A percentile compares a stretch with the other conserved stretches of the same genome.
Conservation (phyloP, 768 basidiomycete genomes). For the Calocybe gangraenosa region DNA sequence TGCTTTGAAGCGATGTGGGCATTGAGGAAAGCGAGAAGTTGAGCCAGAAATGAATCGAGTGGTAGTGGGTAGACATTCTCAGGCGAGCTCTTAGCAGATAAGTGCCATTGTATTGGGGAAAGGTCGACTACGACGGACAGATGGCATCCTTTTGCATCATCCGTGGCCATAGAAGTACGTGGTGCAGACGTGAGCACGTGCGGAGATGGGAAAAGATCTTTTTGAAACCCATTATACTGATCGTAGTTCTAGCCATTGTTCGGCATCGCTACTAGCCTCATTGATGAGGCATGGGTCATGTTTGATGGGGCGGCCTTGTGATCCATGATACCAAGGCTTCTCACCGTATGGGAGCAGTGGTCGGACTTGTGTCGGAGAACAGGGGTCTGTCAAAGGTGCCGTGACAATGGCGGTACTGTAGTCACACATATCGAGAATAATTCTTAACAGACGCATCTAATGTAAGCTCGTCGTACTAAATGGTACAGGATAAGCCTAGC, state of each 20-base stretch:
- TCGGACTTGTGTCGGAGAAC: constrained; percentile 8
- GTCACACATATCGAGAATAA: constrained; percentile 1
- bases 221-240: too few relatives aligned
- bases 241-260: not conserved
- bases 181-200: not conserved
- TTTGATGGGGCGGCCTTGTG: constrained; percentile 14
- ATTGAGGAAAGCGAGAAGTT: constrained; percentile 88
- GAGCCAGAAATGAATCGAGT: constrained; percentile 72
- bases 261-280: constrained; percentile 1
- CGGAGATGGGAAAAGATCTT: not conserved
- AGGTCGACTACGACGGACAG: constrained; percentile 85
- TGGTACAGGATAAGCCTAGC: not conserved
- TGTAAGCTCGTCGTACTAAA: not conserved
- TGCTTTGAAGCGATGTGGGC: constrained; percentile 87
- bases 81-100: constrained; percentile 43
- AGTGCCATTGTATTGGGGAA: constrained; percentile 83
- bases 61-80: constrained; percentile 50
- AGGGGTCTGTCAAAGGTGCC: constrained; percentile 2
- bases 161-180: constrained; percentile 14
- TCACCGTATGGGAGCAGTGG: constrained; percentile 1
- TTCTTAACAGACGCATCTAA: not conserved
- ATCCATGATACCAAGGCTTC: constrained; percentile 4
- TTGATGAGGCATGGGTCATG: constrained; percentile 7
- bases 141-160: constrained; percentile 39
- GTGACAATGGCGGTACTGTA: constrained; percentile 10